Evolutionary conservation across 805 yeast genomes (phyloP).

Genomic region (Wickerhamiella allomyrinae): DNA sequence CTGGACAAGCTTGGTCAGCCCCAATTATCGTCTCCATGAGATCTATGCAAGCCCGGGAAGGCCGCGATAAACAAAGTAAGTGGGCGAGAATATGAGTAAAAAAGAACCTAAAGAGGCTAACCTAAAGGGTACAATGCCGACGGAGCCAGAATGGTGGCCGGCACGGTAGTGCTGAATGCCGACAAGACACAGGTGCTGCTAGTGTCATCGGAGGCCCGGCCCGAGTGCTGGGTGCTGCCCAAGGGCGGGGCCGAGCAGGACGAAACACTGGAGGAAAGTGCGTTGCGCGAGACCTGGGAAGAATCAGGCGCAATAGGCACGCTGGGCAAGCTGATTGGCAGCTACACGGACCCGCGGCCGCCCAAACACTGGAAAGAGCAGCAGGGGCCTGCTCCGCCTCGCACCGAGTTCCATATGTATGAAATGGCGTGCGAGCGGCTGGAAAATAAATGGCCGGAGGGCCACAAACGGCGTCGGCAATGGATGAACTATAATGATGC

Average conservation of each 20-base stretch:
- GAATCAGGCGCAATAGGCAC: conserved; percentile 82
- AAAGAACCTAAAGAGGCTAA: background rate
- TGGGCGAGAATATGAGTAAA: too few relatives aligned
- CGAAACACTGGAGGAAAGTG: conserved; percentile 42
- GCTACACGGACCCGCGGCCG: conserved; percentile 47
- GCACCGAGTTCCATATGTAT: conserved; percentile 78
- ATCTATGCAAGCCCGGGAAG: conserved; percentile 25
- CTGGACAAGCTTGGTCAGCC: too few relatives aligned
- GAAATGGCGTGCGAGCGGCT: conserved; percentile 53
- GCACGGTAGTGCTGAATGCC: conserved; percentile 60
- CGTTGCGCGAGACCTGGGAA: conserved; percentile 91
- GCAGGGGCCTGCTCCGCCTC: conserved; percentile 37
- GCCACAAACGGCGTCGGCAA: conserved; percentile 40
- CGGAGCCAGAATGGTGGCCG: conserved; percentile 86
- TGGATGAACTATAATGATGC: conserved; percentile 43
- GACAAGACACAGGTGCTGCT: conserved; percentile 52
- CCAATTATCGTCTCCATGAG: conserved; percentile 5
- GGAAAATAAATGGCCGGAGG: conserved; percentile 65
- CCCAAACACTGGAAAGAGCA: conserved; percentile 30
- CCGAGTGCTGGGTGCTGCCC: conserved; percentile 73
- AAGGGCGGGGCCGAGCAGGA: conserved; percentile 92
- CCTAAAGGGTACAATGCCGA: conserved; percentile 34
- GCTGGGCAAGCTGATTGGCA: conserved; percentile 42
- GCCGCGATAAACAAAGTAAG: conserved; percentile 25
- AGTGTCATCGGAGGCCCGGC: conserved; percentile 60